phyloP scores from a whole-genome alignment of 768 basidiomycete species.

The Fomitopsis pulvina region DNA sequence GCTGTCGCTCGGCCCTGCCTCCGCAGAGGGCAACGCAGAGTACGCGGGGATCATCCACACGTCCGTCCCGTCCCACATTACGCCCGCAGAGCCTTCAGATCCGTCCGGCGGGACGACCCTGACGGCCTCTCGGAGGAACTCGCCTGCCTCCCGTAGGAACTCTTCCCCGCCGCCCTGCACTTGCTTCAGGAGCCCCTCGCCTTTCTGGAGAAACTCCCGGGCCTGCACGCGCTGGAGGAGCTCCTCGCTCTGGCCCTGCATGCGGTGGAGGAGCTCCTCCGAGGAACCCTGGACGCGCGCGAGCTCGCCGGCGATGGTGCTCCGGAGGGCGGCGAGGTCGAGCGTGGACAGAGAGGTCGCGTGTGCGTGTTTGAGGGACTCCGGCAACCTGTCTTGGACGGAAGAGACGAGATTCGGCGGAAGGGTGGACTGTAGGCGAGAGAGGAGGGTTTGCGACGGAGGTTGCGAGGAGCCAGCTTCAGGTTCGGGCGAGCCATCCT shows the following conservation, averaged over 20 bases:
- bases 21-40: slow-evolving; percentile 22
- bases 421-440: slow-evolving; percentile 66
- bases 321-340: slow-evolving; percentile 63
- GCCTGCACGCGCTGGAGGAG: slow-evolving; percentile 77
- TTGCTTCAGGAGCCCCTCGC: slow-evolving; percentile 73
- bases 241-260: slow-evolving; percentile 78
- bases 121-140: slow-evolving; percentile 70
- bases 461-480: slow-evolving; percentile 8
- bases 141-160: slow-evolving; percentile 52
- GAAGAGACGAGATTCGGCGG: slow-evolving; percentile 68
- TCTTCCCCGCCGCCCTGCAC: slow-evolving; percentile 60
- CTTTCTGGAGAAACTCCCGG: slow-evolving; percentile 27
- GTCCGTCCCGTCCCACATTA: slow-evolving; percentile 82
- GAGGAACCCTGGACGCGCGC: slow-evolving; percentile 71
- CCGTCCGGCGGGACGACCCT: slow-evolving; percentile 86
- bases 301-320: slow-evolving; percentile 57
- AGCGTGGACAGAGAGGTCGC: slow-evolving; percentile 36
- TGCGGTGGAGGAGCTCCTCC: slow-evolving; percentile 68
- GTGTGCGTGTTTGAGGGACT: slow-evolving; percentile 50
- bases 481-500: not conserved
- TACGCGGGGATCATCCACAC: slow-evolving; percentile 68
- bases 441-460: slow-evolving; percentile 41
- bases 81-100: slow-evolving; percentile 26
- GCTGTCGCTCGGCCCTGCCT: slow-evolving; percentile 24
- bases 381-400: slow-evolving; percentile 59